Evolutionary conservation across 2,329 filamentous ascomycete species (phyloP).

Genomic region (Curvularia sp.): DNA sequence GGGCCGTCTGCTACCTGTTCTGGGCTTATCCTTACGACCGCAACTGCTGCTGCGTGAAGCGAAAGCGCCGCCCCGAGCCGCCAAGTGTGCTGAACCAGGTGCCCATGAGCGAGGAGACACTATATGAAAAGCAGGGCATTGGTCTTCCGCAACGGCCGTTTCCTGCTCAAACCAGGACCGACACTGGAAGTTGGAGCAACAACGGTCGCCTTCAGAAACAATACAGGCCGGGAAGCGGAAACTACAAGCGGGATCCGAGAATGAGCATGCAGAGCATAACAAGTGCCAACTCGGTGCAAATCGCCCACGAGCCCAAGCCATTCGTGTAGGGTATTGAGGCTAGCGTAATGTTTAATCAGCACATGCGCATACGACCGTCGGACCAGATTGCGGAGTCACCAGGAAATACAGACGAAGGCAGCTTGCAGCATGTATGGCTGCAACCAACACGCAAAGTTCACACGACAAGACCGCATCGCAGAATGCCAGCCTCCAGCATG

Average conservation of each 20-base stretch:
- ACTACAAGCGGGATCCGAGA: slow-evolving; percentile 13
- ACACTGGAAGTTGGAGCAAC: slow-evolving; percentile 25
- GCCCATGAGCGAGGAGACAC: slow-evolving; percentile 16
- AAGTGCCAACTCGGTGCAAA: slow-evolving; percentile 26
- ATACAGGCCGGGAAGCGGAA: slow-evolving; percentile 4
- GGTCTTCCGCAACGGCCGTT: slow-evolving; percentile 25
- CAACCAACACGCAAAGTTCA: background rate
- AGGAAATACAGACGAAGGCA: background rate
- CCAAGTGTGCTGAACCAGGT: slow-evolving; percentile 15
- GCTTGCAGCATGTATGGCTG: too few species aligned
- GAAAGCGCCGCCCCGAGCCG: slow-evolving; percentile 24
- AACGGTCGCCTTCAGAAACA: slow-evolving; percentile 13
- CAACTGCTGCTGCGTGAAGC: slow-evolving; percentile 36
- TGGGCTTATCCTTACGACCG: slow-evolving; percentile 34
- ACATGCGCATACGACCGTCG: background rate
- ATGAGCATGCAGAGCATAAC: slow-evolving; percentile 25
- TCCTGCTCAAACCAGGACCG: slow-evolving; percentile 14
- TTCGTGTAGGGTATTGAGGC: slow-evolving; percentile 26
- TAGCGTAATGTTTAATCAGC: background rate
- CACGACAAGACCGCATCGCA: background rate
- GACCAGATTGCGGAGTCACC: background rate
- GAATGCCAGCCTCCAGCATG: background rate
- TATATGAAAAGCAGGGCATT: slow-evolving; percentile 26
- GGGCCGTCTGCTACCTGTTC: slow-evolving; percentile 39
- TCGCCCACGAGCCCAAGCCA: slow-evolving; percentile 32